These are phyloP conservation scores for Solanum microdontum DNA, from an alignment of 257 asterid species.

Conservation along the genomic window DNA sequence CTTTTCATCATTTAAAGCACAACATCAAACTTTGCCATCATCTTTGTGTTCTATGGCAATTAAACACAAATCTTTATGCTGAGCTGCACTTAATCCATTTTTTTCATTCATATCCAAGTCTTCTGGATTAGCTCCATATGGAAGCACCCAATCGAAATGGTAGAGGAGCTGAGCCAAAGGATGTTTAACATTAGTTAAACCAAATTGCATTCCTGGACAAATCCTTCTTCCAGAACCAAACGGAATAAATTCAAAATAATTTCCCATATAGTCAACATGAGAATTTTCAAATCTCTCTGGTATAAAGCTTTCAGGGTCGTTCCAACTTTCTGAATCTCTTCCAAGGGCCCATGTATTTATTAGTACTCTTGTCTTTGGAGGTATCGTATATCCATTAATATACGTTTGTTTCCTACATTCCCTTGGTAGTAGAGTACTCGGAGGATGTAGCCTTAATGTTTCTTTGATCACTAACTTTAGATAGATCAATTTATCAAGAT, in stretches of 20 bases:
- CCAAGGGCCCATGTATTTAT: conserved; percentile 4
- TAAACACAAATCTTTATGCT: background rate
- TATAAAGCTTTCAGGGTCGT: background rate
- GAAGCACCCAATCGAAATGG: background rate
- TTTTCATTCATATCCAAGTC: background rate
- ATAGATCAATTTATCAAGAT: background rate
- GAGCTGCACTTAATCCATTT: background rate
- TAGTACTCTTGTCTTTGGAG: conserved; percentile 1
- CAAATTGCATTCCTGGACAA: background rate
- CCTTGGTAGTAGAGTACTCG: background rate
- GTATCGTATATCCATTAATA: conserved; percentile 1
- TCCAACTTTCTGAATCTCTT: background rate
- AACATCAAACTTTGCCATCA: background rate
- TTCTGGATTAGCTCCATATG: background rate
- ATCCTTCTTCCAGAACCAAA: background rate
- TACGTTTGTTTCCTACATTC: background rate
- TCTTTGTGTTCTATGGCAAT: background rate
- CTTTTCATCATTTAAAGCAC: background rate
- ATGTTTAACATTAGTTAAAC: background rate
- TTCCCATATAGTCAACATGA: background rate
- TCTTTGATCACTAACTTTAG: background rate
- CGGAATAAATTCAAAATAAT: background rate
- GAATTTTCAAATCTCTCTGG: background rate
- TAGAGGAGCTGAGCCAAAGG: background rate
- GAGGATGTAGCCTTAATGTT: conserved; percentile 2